Conservation (phyloP, 345 rosid genomes). For the Populus deltoides region DNA sequence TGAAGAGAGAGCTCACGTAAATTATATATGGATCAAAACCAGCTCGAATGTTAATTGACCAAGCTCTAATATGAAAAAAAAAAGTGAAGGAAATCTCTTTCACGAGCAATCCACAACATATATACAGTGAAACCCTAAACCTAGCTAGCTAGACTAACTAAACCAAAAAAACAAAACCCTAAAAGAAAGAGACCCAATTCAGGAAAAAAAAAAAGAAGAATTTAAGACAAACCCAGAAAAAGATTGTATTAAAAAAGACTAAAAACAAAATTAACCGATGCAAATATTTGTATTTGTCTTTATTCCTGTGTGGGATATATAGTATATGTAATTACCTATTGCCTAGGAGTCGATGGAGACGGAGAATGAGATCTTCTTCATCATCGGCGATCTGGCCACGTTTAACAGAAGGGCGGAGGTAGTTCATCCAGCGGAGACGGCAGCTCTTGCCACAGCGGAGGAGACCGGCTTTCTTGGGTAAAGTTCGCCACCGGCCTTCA, state of each 20-base stretch:
- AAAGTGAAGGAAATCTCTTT: too few species aligned
- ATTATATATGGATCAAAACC: background rate
- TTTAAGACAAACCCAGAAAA: background rate
- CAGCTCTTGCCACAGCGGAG: slow-evolving; percentile 89
- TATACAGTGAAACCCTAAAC: slow-evolving; percentile 12
- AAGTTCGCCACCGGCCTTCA: slow-evolving; percentile 76
- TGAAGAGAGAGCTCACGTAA: background rate
- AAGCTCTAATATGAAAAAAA: background rate
- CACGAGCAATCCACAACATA: too few species aligned
- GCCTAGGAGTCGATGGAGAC: slow-evolving; percentile 64
- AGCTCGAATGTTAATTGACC: background rate
- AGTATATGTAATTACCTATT: slow-evolving; percentile 2
- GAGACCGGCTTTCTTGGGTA: slow-evolving; percentile 77
- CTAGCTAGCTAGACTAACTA: background rate
- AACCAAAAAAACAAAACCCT: background rate
- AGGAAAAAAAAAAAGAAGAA: background rate
- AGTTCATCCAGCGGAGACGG: slow-evolving; percentile 94
- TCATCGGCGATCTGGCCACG: slow-evolving; percentile 73
- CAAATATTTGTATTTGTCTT: background rate
- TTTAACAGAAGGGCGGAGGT: slow-evolving; percentile 77
- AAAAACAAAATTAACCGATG: background rate
- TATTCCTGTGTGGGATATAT: background rate
- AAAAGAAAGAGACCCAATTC: background rate
- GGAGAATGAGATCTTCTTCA: slow-evolving; percentile 93
- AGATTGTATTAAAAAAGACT: background rate